Evolutionary conservation across 345 rosid species (phyloP).

Genomic region (Abelmoschus esculentus): DNA sequence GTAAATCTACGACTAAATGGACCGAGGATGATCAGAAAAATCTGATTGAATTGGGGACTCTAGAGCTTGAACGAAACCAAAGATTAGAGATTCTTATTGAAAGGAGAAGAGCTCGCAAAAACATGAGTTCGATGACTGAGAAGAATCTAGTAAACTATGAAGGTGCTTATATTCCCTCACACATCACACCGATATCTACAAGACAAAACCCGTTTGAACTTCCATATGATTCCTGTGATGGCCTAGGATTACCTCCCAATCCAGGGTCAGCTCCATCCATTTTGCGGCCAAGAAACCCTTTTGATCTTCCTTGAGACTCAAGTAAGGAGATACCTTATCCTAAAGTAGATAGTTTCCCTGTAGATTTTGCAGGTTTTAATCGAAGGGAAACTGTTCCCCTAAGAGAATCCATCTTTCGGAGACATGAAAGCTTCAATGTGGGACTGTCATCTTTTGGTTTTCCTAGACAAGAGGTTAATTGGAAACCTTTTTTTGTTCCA

Average conservation of each 20-base stretch:
- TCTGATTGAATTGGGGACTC: slow-evolving; percentile 89
- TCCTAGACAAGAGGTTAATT: slow-evolving; percentile 40
- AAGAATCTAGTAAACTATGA: slow-evolving; percentile 85
- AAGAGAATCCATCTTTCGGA: slow-evolving; percentile 51
- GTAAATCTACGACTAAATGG: slow-evolving; percentile 82
- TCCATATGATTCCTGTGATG: no score
- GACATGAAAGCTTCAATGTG: slow-evolving; percentile 77
- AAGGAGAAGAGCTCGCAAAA: slow-evolving; percentile 76
- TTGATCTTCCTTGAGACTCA: slow-evolving; percentile 83
- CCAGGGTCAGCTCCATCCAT: no score
- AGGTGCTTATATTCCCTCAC: slow-evolving; percentile 50
- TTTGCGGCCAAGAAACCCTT: no score
- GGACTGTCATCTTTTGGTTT: slow-evolving; percentile 62
- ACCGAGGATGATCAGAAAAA: slow-evolving; percentile 88
- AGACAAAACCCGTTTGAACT: no score
- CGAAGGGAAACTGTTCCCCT: slow-evolving; percentile 36
- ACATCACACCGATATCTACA: slow-evolving; percentile 63
- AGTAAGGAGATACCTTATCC: slow-evolving; percentile 85
- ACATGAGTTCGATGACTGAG: slow-evolving; percentile 51
- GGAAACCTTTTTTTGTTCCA: slow-evolving; percentile 79
- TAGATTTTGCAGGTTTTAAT: slow-evolving; percentile 49
- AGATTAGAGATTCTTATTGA: slow-evolving; percentile 91
- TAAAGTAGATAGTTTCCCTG: slow-evolving; percentile 64
- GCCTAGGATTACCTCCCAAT: no score
- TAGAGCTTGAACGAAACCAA: slow-evolving; percentile 85